phyloP scores from a whole-genome alignment of 108 stramenopile genomes.

The Fistulifera solaris region DNA sequence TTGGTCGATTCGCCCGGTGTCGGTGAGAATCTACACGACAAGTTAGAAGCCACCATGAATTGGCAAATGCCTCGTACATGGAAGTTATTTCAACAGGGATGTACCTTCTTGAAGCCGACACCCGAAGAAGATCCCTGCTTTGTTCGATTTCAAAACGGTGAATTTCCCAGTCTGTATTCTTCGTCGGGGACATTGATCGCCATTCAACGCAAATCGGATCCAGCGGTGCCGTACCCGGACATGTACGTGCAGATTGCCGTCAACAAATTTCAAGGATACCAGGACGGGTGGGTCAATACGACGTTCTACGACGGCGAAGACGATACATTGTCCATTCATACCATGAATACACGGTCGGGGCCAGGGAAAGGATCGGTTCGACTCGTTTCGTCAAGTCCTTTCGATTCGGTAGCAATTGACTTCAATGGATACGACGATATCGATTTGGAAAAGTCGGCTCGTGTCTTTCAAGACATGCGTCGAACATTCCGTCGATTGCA shows the following conservation, averaged over 20 bases:
- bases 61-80: background rate
- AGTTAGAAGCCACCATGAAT: slow-evolving; percentile 8
- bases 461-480: slow-evolving; percentile 3
- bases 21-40: slow-evolving; percentile 47
- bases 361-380: background rate
- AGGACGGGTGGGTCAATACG: background rate
- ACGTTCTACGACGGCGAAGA: background rate
- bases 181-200: background rate
- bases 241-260: background rate
- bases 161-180: slow-evolving; percentile 2
- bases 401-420: slow-evolving; percentile 4
- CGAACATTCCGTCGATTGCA: background rate
- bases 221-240: background rate
- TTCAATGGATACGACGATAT: background rate
- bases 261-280: background rate
- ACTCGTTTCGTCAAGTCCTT: slow-evolving; percentile 6
- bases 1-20: slow-evolving; percentile 34
- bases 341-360: background rate
- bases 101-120: slow-evolving; percentile 1
- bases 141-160: background rate
- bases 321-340: background rate
- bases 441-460: slow-evolving; percentile 8
- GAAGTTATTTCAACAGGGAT: background rate
- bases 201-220: slow-evolving; percentile 1
- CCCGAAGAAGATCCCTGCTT: slow-evolving; percentile 1